Base-by-base conservation (phyloP, 2,329 filamentous ascomycete species). In the Plectosphaerella cucumerina region DNA sequence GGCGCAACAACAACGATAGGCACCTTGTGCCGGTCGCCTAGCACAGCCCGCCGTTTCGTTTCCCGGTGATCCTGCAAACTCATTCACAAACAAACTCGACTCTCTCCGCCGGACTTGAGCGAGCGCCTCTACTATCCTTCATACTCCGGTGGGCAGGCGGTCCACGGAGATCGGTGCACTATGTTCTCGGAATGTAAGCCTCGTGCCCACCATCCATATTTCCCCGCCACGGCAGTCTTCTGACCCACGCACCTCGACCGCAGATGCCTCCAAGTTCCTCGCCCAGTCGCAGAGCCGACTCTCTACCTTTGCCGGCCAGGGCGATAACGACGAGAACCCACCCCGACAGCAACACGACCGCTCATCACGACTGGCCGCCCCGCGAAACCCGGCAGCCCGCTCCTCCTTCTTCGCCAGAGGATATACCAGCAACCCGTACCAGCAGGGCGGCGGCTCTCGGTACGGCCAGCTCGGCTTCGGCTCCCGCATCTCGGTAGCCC, bases 251-350 rank as follows among this genome's bases (percentile, higher is more conserved):
- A 4, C 9, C 45, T 44, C 33, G 49, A 46, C 49, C 49, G 49
- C 64, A 97, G 94, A 97, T 86, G 94, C 94, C 63, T 97, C 93
- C 59, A 87, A 87, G 61, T 99, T 99, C 69, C 84, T 99, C 62
- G 90, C 92, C 55, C 94, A 97, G 81, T 97, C 92, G 59, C 92
- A 96, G 76, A 96, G 92, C 55, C 87, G 90, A 56, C 77, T 97
- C 62, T 90, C 87, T 59, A 84, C 75, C 67, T 84, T 91, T 54
- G 59, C 51, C 49, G 81, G 76, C 71, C 82, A 87, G 66, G 70
- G 81, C 53, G 82, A 73, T 56, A 72, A 70, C 55, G 71, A 70
- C 50, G 64, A 70, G 17, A 50, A 64, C 47, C 57, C 66, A 20
- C 57, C 56, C 37, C 66, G 70, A 47, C 68, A 68, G 44, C 57